These are phyloP conservation scores for Echeveria elegans DNA, from an alignment of 164 flowering plant species.

Conservation along the genomic window DNA sequence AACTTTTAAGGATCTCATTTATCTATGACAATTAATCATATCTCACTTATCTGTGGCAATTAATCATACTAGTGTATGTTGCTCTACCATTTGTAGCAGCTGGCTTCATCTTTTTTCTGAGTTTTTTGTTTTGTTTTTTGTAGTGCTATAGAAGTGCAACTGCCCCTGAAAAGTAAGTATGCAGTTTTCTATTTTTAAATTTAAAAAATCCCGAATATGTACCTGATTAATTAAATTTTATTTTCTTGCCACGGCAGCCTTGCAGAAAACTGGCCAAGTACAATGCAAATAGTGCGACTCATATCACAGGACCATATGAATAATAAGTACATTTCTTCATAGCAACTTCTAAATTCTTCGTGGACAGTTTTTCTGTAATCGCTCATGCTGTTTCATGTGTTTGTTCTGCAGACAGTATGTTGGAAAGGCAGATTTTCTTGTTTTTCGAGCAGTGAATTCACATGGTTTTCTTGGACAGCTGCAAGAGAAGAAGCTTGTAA, in stretches of 20 bases:
- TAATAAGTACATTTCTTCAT: constrained; percentile 37
- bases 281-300: constrained; percentile 93
- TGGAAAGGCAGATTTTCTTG: constrained; percentile 70
- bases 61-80: neutral
- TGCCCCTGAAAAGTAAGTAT: constrained; percentile 85
- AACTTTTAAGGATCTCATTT: neutral
- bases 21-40: neutral
- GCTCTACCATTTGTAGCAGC: neutral
- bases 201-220: neutral
- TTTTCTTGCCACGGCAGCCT: constrained; percentile 39
- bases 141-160: constrained; percentile 89
- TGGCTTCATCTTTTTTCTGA: no score
- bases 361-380: neutral
- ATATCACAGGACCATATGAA: constrained; percentile 79
- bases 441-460: constrained; percentile 64
- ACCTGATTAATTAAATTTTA: neutral
- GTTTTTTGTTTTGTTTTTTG: constrained; percentile 9
- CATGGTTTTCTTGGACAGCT: constrained; percentile 71
- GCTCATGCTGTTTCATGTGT: neutral
- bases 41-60: neutral
- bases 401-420: constrained; percentile 46
- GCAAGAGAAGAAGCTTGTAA: constrained; percentile 71
- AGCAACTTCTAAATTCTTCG: neutral
- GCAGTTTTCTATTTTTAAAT: neutral
- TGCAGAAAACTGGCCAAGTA: constrained; percentile 90